Evolutionary conservation across 495 filamentous ascomycete genomes (phyloP).

Genomic region (Niebla homalea): DNA sequence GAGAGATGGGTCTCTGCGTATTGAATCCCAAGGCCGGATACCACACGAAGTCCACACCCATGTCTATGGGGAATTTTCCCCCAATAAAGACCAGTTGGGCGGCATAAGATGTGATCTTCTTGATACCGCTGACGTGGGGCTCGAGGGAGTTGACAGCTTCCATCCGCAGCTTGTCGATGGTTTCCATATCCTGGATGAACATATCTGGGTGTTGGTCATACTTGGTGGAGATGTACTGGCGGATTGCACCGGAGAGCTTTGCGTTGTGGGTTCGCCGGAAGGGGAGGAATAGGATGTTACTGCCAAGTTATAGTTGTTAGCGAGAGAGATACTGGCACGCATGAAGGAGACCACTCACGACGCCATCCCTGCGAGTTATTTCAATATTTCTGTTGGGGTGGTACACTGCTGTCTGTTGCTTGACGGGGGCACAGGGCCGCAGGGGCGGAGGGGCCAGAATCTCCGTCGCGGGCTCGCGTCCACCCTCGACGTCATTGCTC

Average conservation of each 20-base stretch:
- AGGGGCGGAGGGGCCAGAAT: too few relatives aligned
- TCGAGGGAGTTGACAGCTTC: slow-evolving; percentile 81
- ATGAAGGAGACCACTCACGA: slow-evolving; percentile 2
- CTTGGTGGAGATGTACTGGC: slow-evolving; percentile 93
- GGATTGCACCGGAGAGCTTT: slow-evolving; percentile 67
- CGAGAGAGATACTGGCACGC: background rate
- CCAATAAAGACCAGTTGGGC: slow-evolving; percentile 89
- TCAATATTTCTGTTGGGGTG: too few relatives aligned
- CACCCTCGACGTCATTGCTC: too few relatives aligned
- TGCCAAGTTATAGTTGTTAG: slow-evolving; percentile 3
- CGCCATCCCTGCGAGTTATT: background rate
- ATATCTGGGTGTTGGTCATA: slow-evolving; percentile 99
- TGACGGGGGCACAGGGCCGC: too few relatives aligned
- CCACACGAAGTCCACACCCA: slow-evolving; percentile 93
- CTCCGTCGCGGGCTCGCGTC: too few relatives aligned
- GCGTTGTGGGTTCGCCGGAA: slow-evolving; percentile 75
- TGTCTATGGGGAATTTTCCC: slow-evolving; percentile 94
- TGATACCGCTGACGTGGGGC: slow-evolving; percentile 77
- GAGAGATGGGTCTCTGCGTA: slow-evolving; percentile 61
- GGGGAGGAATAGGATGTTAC: slow-evolving; percentile 53
- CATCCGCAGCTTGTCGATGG: slow-evolving; percentile 67
- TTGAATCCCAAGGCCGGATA: slow-evolving; percentile 89
- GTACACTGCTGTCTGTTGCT: too few relatives aligned
- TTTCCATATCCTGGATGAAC: slow-evolving; percentile 80
- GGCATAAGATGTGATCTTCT: slow-evolving; percentile 75